phyloP scores from a whole-genome alignment of 331 rosid genomes.

The Pyracantha coccinea region DNA sequence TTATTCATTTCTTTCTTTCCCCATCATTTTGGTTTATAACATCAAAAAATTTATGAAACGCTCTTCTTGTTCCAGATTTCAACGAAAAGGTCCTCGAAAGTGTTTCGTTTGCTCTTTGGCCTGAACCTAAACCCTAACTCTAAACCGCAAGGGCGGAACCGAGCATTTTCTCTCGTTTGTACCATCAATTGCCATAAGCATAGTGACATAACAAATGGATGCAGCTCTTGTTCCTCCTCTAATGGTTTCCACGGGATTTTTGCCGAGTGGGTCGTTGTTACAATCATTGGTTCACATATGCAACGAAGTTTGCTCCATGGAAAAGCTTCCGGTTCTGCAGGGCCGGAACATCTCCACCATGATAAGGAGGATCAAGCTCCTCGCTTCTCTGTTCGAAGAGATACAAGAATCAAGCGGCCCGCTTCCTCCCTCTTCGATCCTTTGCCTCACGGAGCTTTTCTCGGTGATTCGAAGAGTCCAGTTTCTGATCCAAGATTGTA shows the following conservation, averaged over 20 bases:
- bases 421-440: constrained; percentile 76
- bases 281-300: constrained; percentile 58
- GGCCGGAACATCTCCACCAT: constrained; percentile 55
- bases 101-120: not conserved
- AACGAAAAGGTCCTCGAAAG: not conserved
- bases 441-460: constrained; percentile 81
- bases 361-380: constrained; percentile 80
- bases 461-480: constrained; percentile 62
- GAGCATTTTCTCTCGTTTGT: not conserved
- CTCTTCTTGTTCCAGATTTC: not conserved
- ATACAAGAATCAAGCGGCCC: constrained; percentile 50
- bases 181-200: constrained; percentile 19
- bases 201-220: constrained; percentile 31
- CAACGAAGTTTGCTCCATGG: constrained; percentile 56
- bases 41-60: not conserved
- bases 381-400: constrained; percentile 77
- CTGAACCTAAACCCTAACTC: not conserved
- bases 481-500: constrained; percentile 55
- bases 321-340: constrained; percentile 47
- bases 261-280: constrained; percentile 62
- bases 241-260: constrained; percentile 47
- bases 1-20: constrained; percentile 21
- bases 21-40: not conserved
- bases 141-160: not conserved
- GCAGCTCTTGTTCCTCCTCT: constrained; percentile 32